Conservation (phyloP, 1,284 basidiomycete species). For the Naganishia sp. region DNA sequence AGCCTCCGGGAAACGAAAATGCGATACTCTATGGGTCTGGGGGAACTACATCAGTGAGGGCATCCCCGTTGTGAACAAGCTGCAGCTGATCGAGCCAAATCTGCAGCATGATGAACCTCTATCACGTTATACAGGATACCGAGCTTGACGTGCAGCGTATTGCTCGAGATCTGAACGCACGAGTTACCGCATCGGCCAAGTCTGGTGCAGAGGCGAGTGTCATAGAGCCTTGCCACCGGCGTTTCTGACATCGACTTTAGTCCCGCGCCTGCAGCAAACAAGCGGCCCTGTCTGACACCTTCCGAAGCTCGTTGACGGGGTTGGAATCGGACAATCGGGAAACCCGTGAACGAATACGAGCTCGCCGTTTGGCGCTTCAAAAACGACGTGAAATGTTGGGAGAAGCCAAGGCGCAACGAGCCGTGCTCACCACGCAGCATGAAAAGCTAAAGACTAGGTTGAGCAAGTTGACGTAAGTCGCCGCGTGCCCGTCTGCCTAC, state of each 20-base stretch:
- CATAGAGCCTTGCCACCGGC: neutral
- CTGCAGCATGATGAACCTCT: conserved; percentile 67
- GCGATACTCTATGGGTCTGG: conserved; percentile 49
- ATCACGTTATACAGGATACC: conserved; percentile 69
- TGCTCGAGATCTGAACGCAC: conserved; percentile 7
- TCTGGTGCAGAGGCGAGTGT: conserved; percentile 1
- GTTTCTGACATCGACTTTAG: neutral
- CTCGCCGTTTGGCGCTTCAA: conserved; percentile 1
- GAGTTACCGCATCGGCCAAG: conserved; percentile 6
- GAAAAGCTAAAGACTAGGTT: neutral
- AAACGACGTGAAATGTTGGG: neutral
- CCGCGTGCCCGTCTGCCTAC: too few species aligned
- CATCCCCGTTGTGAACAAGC: too few species aligned
- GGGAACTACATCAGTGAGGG: conserved; percentile 49
- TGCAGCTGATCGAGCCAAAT: conserved; percentile 18
- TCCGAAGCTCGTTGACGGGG: neutral
- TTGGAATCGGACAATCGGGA: neutral
- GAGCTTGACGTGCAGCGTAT: conserved; percentile 58
- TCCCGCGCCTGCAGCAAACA: conserved; percentile 14
- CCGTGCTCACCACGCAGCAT: neutral
- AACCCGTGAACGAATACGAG: neutral
- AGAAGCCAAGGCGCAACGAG: neutral
- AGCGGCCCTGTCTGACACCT: neutral
- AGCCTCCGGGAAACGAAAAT: conserved; percentile 52
- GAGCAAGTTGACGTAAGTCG: neutral